phyloP scores from a whole-genome alignment of 2,329 filamentous ascomycete genomes.

The Colletotrichum spinosum region DNA sequence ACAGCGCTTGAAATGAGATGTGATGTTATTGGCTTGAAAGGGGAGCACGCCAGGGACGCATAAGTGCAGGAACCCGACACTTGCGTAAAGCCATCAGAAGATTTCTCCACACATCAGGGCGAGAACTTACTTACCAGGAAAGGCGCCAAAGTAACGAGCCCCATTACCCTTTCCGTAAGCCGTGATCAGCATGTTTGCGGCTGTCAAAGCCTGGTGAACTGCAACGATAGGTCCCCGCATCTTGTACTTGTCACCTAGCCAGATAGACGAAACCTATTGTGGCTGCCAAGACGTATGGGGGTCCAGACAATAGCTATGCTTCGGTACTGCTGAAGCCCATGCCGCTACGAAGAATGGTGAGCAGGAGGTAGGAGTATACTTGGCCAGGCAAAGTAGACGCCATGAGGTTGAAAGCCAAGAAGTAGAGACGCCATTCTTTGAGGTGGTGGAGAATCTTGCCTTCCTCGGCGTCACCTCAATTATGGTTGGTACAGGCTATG shows the following conservation, averaged over 20 bases:
- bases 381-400: constrained; percentile 46
- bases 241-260: constrained; percentile 40
- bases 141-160: constrained; percentile 41
- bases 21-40: constrained; percentile 48
- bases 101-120: constrained; percentile 17
- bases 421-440: constrained; percentile 49
- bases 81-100: constrained; percentile 40
- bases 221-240: constrained; percentile 40
- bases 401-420: constrained; percentile 49
- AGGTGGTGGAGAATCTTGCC: constrained; percentile 45
- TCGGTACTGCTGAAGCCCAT: constrained; percentile 48
- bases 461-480: constrained; percentile 39
- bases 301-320: constrained; percentile 43
- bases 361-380: constrained; percentile 50
- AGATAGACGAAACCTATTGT: constrained; percentile 38
- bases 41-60: constrained; percentile 45
- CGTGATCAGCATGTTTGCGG: constrained; percentile 40
- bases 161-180: constrained; percentile 28
- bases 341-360: constrained; percentile 48
- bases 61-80: constrained; percentile 44
- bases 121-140: constrained; percentile 44
- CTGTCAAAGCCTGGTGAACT: constrained; percentile 39
- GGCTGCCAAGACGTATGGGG: constrained; percentile 40
- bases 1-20: constrained; percentile 44
- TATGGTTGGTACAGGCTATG: constrained; percentile 47